Evolutionary conservation across 2,329 filamentous ascomycete genomes (phyloP).

Genomic region (Penicillium sp.): DNA sequence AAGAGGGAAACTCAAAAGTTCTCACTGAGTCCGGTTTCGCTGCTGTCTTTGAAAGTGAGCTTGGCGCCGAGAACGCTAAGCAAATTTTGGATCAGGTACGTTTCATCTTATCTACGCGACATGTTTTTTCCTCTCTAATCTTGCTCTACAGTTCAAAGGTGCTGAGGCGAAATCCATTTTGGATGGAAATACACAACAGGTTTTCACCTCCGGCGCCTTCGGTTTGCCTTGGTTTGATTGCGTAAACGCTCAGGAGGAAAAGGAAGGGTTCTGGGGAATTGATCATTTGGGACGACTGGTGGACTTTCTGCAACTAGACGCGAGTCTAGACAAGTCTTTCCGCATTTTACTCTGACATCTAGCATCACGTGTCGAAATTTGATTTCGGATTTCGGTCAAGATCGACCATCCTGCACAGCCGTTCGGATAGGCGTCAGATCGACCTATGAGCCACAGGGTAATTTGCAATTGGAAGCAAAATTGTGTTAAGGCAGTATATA

Average conservation of each 20-base stretch:
- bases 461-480: neutral
- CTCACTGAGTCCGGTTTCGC: constrained; percentile 3
- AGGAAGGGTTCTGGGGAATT: constrained; percentile 59
- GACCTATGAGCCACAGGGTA: neutral
- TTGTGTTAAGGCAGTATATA: neutral
- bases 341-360: constrained; percentile 25
- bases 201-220: constrained; percentile 57
- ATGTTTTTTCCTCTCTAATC: neutral
- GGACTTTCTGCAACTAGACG: constrained; percentile 54
- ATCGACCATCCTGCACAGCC: neutral
- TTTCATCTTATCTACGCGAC: neutral
- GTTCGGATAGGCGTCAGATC: neutral
- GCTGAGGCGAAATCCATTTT: constrained; percentile 49
- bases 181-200: constrained; percentile 51
- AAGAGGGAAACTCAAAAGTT: constrained; percentile 2
- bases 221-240: constrained; percentile 62
- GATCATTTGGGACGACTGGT: constrained; percentile 59
- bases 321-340: constrained; percentile 27
- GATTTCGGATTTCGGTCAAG: neutral
- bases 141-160: constrained; percentile 22
- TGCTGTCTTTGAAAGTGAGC: constrained; percentile 2
- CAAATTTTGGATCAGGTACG: neutral
- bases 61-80: neutral
- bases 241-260: constrained; percentile 54
- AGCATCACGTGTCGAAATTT: neutral